Percentiles rank a stretch among this genome's conserved stretches.
These are phyloP conservation scores for Rhodosporidiobolus odoratus DNA, from an alignment of 768 basidiomycete species.

Conservation along the genomic window DNA sequence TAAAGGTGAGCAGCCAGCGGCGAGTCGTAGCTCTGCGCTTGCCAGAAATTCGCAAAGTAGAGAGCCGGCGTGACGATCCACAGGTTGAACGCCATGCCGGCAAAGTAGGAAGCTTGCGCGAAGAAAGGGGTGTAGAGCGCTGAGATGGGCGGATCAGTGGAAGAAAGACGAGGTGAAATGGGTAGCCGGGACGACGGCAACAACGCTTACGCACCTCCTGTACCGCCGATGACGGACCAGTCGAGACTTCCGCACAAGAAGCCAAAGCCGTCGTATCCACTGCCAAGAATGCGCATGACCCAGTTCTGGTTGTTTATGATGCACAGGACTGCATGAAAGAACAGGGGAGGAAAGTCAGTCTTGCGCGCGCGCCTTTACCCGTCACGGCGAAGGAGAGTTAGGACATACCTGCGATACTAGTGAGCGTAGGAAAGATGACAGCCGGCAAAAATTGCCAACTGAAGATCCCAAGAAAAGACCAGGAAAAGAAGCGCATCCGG, in stretches of 20 bases:
- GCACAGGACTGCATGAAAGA: conserved; percentile 21
- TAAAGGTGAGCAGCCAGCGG: conserved; percentile 42
- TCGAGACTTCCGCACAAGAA: conserved; percentile 40
- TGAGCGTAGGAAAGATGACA: conserved; percentile 40
- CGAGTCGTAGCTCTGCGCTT: conserved; percentile 38
- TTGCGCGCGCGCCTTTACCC: too few relatives aligned
- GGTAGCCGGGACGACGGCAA: too few relatives aligned
- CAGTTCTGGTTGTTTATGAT: conserved; percentile 30
- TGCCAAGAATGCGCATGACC: conserved; percentile 38
- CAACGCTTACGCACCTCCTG: conserved; percentile 24
- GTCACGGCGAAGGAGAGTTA: too few relatives aligned
- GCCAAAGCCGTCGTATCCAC: conserved; percentile 43
- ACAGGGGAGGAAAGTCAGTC: conserved; percentile 6
- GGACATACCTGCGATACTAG: conserved; percentile 36
- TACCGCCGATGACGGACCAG: conserved; percentile 43
- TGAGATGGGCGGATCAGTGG: not conserved
- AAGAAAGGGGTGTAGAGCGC: conserved; percentile 42
- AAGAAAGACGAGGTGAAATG: not conserved
- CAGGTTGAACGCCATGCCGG: conserved; percentile 39
- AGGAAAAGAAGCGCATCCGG: conserved; percentile 41
- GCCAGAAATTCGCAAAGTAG: conserved; percentile 43
- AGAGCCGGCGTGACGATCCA: conserved; percentile 43
- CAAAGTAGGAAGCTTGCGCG: conserved; percentile 39
- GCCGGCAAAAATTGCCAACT: conserved; percentile 44
- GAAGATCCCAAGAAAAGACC: conserved; percentile 37